Conservation (phyloP, 169 alveolate genomes). For the Perkinsus olseni region DNA sequence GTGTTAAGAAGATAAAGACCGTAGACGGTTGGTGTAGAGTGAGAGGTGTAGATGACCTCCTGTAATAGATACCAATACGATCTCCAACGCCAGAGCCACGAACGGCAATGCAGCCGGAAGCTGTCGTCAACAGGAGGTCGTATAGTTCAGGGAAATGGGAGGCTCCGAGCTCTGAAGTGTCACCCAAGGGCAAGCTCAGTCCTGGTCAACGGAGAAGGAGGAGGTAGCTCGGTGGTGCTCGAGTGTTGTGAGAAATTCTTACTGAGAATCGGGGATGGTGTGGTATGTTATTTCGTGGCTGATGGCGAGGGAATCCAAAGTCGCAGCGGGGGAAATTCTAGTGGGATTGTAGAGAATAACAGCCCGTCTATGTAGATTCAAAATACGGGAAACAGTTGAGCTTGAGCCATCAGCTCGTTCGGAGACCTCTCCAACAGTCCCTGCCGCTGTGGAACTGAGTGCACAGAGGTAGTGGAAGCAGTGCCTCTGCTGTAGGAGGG, state of each 20-base stretch:
- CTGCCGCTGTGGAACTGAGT: neutral
- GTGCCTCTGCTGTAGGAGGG: neutral
- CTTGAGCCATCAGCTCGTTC: no score
- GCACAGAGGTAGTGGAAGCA: neutral
- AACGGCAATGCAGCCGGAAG: neutral
- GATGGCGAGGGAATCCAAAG: no score
- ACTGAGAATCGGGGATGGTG: no score
- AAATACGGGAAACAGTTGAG: neutral
- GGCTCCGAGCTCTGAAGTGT: neutral
- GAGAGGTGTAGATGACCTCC: neutral
- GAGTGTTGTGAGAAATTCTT: no score
- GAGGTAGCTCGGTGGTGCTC: no score
- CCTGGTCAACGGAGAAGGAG: neutral
- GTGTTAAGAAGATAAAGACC: neutral
- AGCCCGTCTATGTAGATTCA: neutral
- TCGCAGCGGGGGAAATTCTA: no score
- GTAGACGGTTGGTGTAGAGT: neutral
- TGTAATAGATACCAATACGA: neutral
- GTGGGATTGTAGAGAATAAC: neutral
- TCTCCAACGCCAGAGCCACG: neutral
- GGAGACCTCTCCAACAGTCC: no score
- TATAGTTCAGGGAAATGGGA: neutral
- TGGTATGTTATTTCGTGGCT: no score
- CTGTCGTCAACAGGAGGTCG: neutral
- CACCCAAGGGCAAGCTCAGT: neutral